Percentiles rank a stretch among this genome's conserved stretches.
phyloP scores from a whole-genome alignment of 2,329 filamentous ascomycete genomes.

The Aspergillus arachidicola region DNA sequence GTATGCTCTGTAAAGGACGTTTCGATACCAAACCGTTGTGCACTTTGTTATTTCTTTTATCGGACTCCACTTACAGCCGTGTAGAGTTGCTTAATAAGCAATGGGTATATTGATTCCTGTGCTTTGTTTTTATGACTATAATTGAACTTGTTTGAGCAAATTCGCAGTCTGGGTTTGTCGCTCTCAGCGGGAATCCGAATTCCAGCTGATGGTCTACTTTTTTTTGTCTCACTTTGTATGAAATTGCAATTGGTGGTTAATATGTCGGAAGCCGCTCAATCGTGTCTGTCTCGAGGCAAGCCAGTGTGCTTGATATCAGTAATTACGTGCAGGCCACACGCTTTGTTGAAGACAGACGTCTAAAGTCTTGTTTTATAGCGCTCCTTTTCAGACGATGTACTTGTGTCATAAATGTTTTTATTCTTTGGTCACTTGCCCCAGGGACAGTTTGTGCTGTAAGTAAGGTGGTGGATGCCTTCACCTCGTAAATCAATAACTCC shows the following conservation, averaged over 20 bases:
- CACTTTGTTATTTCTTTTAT: slow-evolving; percentile 32
- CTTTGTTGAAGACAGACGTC: neutral
- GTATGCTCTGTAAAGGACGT: slow-evolving; percentile 49
- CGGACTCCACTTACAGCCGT: slow-evolving; percentile 28
- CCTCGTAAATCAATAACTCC: neutral
- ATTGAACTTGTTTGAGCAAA: slow-evolving; percentile 39
- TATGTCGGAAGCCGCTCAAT: neutral
- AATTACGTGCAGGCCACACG: neutral
- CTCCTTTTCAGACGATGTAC: slow-evolving; percentile 1
- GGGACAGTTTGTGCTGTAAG: neutral
- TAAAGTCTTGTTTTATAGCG: slow-evolving; percentile 3
- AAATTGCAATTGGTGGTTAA: slow-evolving; percentile 6
- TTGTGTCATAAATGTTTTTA: neutral
- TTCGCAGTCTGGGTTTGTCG: slow-evolving; percentile 26
- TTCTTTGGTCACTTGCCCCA: neutral
- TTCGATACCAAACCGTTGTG: slow-evolving; percentile 31
- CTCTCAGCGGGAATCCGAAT: too few species aligned
- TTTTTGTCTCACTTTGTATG: neutral
- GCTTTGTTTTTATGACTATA: slow-evolving; percentile 46
- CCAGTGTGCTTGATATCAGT: neutral
- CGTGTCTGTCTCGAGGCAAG: neutral
- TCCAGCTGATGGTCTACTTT: neutral
- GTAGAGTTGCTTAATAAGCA: slow-evolving; percentile 43
- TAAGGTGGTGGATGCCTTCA: neutral
- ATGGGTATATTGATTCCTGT: slow-evolving; percentile 34